Evolutionary conservation across 805 yeast genomes (phyloP), one percentile per base, ranked within the genome.

Genomic region (Phaffomyces antillensis): DNA sequence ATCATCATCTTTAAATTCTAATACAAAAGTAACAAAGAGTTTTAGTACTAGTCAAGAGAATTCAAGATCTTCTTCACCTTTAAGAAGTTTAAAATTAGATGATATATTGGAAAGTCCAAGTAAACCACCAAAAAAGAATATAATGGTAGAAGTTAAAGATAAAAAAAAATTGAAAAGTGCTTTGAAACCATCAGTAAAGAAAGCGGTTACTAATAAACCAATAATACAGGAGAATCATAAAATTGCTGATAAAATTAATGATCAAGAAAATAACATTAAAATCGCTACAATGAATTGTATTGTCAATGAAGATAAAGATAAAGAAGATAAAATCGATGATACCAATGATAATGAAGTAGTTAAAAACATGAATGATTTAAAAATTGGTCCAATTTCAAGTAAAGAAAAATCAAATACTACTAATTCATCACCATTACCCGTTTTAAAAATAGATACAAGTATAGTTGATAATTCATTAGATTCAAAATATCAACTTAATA

Each of bases 41-140:
- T 26, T 26, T 13, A 35, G 17, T 18, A 20, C 20, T 24, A 30
- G 20, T 10, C 12, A 18, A 24, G 36, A 32, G 10, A 10, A 18
- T 17, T 45, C 51, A 31, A 47, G 51, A 40, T 53, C 55, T 3
- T 53, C 56, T 3, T 50, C 56, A 3, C 55, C 55, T 7, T 32
- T 42, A n/a, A 45, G 51, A 36, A 15, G 33, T 25, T 16, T 37
- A 9, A 13, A 9, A 26, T 30, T 35, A 15, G 34, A 36, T 16
- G 39, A 41, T n/a, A 41, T 41, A 8, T 8, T 32, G 15, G 37
- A 40, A 33, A 34, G 33, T 10, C 37, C 42, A 24, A 16, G 37
- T 10, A 25, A 23, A 33, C 10, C 37, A 16, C n/a, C 25, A 34
- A 33, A 18, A 20, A 20, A 20, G 5, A 20, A 20, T 20, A 20